phyloP scores from a whole-genome alignment of 2,329 filamentous ascomycete genomes.

The Diaporthe sp. region DNA sequence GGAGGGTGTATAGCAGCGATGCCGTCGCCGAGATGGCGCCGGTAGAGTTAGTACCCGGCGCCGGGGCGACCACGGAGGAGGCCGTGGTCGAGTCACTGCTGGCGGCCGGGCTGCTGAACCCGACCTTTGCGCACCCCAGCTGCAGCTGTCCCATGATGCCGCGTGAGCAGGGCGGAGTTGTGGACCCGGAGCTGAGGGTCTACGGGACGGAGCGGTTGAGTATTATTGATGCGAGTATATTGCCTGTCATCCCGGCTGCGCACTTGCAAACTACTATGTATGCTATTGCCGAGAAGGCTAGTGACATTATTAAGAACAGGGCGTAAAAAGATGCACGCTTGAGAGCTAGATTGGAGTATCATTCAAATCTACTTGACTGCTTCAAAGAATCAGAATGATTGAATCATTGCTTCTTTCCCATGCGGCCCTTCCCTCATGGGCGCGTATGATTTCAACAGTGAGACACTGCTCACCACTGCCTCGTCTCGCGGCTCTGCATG shows the following conservation, averaged over 20 bases:
- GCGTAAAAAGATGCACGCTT: background rate
- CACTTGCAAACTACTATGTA: constrained; percentile 42
- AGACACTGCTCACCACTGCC: background rate
- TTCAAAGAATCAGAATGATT: background rate
- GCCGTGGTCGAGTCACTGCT: constrained; percentile 55
- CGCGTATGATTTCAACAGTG: too few relatives aligned
- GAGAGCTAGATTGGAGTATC: too few relatives aligned
- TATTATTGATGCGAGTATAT: constrained; percentile 57
- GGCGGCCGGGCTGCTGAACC: constrained; percentile 45
- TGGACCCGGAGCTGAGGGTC: constrained; percentile 53
- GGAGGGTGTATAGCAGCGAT: constrained; percentile 46
- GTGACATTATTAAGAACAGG: constrained; percentile 42
- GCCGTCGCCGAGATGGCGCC: constrained; percentile 38
- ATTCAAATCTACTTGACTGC: background rate
- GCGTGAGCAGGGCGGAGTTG: constrained; percentile 54
- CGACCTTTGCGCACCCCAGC: constrained; percentile 42
- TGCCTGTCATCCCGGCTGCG: constrained; percentile 47
- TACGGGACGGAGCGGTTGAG: constrained; percentile 57
- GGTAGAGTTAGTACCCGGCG: background rate
- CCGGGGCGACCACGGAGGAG: constrained; percentile 36
- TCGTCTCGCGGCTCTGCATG: background rate
- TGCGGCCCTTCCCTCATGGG: too few relatives aligned
- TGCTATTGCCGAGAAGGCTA: constrained; percentile 51
- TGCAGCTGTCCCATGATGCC: constrained; percentile 54
- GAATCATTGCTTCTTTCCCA: background rate